A percentile compares a stretch with the other conserved stretches of the same genome.
These are phyloP conservation scores for Knoxia roxburghii DNA, from an alignment of 257 asterid species.

Conservation along the genomic window DNA sequence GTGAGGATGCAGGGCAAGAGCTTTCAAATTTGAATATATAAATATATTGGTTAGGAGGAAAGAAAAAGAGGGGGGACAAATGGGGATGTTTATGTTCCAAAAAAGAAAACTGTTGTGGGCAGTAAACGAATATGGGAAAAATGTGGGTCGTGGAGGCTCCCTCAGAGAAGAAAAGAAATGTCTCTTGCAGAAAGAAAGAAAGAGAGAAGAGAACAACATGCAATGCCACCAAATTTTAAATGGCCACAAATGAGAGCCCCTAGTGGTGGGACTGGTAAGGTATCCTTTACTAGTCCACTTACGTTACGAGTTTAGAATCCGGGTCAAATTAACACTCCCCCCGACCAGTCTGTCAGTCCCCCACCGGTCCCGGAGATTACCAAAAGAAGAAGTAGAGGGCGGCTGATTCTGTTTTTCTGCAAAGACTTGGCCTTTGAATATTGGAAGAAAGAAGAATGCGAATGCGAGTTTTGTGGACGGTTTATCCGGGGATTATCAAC, in stretches of 20 bases:
- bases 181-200: neutral
- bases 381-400: neutral
- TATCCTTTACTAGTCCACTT: neutral
- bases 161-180: neutral
- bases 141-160: neutral
- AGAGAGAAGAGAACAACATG: constrained; percentile 15
- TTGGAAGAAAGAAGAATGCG: neutral
- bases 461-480: neutral
- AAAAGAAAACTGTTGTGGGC: neutral
- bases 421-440: neutral
- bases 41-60: neutral
- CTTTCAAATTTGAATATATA: neutral
- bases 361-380: too few species aligned
- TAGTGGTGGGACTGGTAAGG: neutral
- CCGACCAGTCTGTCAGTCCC: too few species aligned
- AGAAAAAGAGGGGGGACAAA: neutral
- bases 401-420: neutral
- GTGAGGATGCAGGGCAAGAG: neutral
- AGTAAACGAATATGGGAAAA: neutral
- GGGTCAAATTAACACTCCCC: neutral
- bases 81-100: neutral
- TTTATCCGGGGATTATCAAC: too few species aligned
- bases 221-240: constrained; percentile 20
- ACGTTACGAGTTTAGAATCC: constrained; percentile 10
- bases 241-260: constrained; percentile 3